Percentiles rank a stretch among this genome's conserved stretches.
phyloP scores from a whole-genome alignment of 345 rosid genomes.

The Orychophragmus violaceus region DNA sequence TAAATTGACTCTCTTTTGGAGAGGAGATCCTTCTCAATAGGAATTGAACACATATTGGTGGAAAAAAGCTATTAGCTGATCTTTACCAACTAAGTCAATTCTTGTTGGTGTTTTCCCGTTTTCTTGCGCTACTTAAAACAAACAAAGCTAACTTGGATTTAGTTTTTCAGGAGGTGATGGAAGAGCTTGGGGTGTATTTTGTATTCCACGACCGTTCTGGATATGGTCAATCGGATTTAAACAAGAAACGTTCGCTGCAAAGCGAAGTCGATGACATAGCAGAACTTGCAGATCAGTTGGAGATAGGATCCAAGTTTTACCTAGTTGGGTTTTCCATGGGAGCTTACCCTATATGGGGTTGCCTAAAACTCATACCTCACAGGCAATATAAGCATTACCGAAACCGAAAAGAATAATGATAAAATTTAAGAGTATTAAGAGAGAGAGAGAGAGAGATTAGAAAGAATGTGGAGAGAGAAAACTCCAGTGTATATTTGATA shows the following conservation, averaged over 20 bases:
- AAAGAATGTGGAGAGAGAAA: too few species aligned
- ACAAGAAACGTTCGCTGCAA: conserved; percentile 44
- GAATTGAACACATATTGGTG: too few species aligned
- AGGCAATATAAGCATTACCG: conserved; percentile 35
- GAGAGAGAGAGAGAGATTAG: too few species aligned
- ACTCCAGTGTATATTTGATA: too few species aligned
- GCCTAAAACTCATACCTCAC: conserved; percentile 76
- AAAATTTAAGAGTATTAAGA: too few species aligned
- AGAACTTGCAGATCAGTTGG: conserved; percentile 71
- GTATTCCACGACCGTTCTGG: conserved; percentile 77
- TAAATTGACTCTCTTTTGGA: too few species aligned
- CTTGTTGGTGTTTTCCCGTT: too few species aligned
- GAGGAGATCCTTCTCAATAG: too few species aligned
- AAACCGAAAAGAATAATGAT: too few species aligned
- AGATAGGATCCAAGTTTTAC: conserved; percentile 64
- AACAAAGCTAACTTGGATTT: background rate
- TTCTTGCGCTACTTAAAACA: too few species aligned
- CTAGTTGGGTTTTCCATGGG: conserved; percentile 83
- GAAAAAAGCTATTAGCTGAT: too few species aligned
- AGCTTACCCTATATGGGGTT: conserved; percentile 76
- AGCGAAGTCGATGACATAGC: conserved; percentile 67
- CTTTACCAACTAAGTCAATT: too few species aligned
- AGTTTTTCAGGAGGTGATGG: conserved; percentile 54
- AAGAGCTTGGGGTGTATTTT: conserved; percentile 61
- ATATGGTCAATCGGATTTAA: conserved; percentile 78